These are phyloP conservation scores for Aspergillus carlsbadensis DNA, from an alignment of 495 filamentous ascomycete species.

Conservation along the genomic window DNA sequence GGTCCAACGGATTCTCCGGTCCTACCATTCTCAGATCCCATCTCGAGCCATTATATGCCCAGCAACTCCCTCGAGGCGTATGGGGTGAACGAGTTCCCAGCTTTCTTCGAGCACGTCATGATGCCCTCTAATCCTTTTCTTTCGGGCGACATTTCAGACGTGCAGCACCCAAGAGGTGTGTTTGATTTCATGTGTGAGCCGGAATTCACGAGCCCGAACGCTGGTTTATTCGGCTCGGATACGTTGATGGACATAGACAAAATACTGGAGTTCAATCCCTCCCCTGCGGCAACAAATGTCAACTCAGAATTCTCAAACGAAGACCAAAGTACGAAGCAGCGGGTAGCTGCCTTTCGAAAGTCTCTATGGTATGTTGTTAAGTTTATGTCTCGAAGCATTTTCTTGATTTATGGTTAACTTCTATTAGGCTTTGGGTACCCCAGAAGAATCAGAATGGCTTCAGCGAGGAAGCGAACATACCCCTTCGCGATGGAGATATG, in stretches of 20 bases:
- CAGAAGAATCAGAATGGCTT: slow-evolving; percentile 31
- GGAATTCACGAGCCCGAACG: slow-evolving; percentile 18
- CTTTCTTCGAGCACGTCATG: slow-evolving; percentile 33
- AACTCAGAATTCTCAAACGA: background rate
- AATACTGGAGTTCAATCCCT: slow-evolving; percentile 15
- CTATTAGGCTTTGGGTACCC: slow-evolving; percentile 27
- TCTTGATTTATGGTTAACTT: background rate
- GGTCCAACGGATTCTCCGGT: too few relatives aligned
- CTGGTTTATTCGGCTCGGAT: slow-evolving; percentile 22
- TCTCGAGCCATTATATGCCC: too few relatives aligned
- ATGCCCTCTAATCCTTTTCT: slow-evolving; percentile 7
- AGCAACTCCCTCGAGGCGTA: too few relatives aligned
- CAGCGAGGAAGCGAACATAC: slow-evolving; percentile 24
- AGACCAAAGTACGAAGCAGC: slow-evolving; percentile 16
- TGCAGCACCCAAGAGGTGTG: slow-evolving; percentile 25
- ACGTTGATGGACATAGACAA: slow-evolving; percentile 26
- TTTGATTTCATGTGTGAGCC: slow-evolving; percentile 30
- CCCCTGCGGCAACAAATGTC: background rate
- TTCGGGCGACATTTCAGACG: background rate
- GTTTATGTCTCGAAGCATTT: too few relatives aligned
- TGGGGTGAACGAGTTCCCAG: slow-evolving; percentile 18
- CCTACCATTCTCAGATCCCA: too few relatives aligned
- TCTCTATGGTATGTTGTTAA: slow-evolving; percentile 23
- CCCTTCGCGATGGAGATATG: slow-evolving; percentile 25
- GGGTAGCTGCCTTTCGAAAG: slow-evolving; percentile 26